A percentile compares a stretch with the other conserved stretches of the same genome.
These are phyloP conservation scores for Colletotrichum nymphaeae DNA, from an alignment of 2,329 filamentous ascomycete genomes.

Conservation along the genomic window DNA sequence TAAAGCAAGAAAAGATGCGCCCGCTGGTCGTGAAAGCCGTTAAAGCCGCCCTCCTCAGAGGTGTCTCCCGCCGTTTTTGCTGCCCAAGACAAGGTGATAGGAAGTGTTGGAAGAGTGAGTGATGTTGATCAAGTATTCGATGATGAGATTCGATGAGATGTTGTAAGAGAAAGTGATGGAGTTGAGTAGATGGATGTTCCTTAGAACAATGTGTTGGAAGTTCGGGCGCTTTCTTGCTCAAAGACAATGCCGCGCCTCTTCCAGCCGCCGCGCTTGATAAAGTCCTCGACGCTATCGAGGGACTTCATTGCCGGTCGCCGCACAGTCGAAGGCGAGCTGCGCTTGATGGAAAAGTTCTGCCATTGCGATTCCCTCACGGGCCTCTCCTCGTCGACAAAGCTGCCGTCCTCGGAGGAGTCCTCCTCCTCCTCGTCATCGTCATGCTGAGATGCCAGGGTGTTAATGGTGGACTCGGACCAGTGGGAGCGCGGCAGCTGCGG, in stretches of 20 bases:
- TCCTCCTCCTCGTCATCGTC: conserved; percentile 37
- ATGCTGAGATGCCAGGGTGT: conserved; percentile 16
- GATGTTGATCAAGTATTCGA: not conserved
- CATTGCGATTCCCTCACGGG: conserved; percentile 27
- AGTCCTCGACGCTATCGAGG: conserved; percentile 50
- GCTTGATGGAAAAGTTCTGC: conserved; percentile 50
- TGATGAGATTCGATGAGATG: not conserved
- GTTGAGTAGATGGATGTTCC: not conserved
- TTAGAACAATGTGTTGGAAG: conserved; percentile 37
- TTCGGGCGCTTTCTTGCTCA: conserved; percentile 44
- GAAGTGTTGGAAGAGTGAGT: not conserved
- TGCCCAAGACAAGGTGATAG: not conserved
- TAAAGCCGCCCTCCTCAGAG: not conserved
- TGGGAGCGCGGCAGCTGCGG: conserved; percentile 47
- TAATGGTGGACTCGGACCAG: conserved; percentile 57
- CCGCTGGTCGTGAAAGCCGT: conserved; percentile 16
- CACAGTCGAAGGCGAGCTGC: conserved; percentile 21
- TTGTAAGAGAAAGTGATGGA: not conserved
- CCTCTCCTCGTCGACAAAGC: conserved; percentile 29
- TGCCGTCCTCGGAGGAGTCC: conserved; percentile 24
- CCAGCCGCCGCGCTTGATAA: conserved; percentile 56
- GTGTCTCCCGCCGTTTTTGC: conserved; percentile 2
- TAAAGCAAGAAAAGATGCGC: not conserved
- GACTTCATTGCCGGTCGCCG: conserved; percentile 52
- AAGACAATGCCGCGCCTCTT: conserved; percentile 57